Base-by-base conservation (phyloP, 441 rosid species). In the Raphanus hybrid region DNA sequence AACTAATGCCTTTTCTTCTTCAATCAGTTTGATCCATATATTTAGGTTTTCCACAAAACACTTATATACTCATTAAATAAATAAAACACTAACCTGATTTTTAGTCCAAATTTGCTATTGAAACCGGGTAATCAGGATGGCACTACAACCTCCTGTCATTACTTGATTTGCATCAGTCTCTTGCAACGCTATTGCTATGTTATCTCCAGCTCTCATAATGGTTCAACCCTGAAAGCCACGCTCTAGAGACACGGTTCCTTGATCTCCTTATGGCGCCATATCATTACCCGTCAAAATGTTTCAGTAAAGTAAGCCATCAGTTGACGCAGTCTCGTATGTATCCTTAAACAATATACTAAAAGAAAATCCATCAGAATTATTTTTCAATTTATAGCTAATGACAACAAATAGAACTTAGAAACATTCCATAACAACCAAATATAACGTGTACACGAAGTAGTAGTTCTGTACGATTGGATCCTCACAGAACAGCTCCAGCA, bases 401-500 rank as follows among this genome's bases (percentile, higher is more conserved):
- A 39, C 45, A 39, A 48, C 54, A 48, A 14, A 6, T 16, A 14
- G 55, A 48, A 48, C 2, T 48, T 5, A 48, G 52, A 48, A 48
- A 48, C 55, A 15, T 93, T 37, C 29, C 18, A 50, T 20, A 64
- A 64, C 35, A 32, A 5, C 35, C 35, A 32, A 32, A 32, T 6
- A 32, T 32, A 32, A 32, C 35, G 5, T 32, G 35, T 32, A 32
- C 35, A 32, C 1, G 6, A 7, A 64, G 39, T 67, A 66, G 50
- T 58, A 41, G 39, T 59, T 58, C 57, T 41, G 69, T 88, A 96
- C 99, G 91, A 23, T 94, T 67, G 34, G 83, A 83, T 72, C 99
- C 98, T 80, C 81, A 82, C 71, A 87, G 93, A 78, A 93, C 83
- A 78, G 99, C 99, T 78, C 99, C 99, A 67, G 96, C 84, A 83